Percentiles rank a stretch among this genome's conserved stretches.
Evolutionary conservation across 1,284 basidiomycete genomes (phyloP).

Genomic region (Melampsora abietis-canadensis): DNA sequence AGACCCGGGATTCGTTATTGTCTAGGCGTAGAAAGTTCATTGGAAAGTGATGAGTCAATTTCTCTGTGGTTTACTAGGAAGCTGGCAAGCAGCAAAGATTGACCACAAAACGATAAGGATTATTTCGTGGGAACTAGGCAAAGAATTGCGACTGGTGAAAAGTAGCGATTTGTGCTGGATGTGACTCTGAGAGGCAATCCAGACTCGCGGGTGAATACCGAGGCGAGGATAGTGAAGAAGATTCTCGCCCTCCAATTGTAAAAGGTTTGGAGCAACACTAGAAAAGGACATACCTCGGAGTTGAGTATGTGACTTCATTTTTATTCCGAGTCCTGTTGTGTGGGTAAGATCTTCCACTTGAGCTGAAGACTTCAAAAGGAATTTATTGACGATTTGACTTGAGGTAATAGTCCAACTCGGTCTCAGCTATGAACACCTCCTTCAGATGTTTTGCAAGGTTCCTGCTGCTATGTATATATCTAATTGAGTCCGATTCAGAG

Average conservation of each 20-base stretch:
- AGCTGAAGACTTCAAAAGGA: too few species aligned
- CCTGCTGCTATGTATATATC: too few species aligned
- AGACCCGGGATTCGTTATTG: constrained; percentile 32
- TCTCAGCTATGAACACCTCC: too few species aligned
- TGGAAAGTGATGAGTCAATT: background rate
- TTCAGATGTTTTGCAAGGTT: too few species aligned
- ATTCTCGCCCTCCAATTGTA: background rate
- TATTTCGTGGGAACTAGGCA: background rate
- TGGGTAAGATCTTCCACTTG: too few species aligned
- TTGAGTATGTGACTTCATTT: constrained; percentile 5
- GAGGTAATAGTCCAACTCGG: too few species aligned
- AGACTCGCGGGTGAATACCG: background rate
- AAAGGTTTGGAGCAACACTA: background rate
- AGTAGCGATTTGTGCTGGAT: background rate
- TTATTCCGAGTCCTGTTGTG: too few species aligned
- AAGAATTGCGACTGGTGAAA: background rate
- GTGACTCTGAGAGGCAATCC: background rate
- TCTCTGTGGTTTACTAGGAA: background rate
- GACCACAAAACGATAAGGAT: background rate
- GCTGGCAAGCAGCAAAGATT: too few species aligned
- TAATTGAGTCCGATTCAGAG: too few species aligned
- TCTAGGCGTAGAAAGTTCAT: constrained; percentile 9
- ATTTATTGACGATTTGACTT: too few species aligned
- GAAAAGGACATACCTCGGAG: constrained; percentile 1
- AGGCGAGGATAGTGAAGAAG: background rate